Base-by-base conservation (phyloP, 768 basidiomycete species). In the Boletellus ananas region DNA sequence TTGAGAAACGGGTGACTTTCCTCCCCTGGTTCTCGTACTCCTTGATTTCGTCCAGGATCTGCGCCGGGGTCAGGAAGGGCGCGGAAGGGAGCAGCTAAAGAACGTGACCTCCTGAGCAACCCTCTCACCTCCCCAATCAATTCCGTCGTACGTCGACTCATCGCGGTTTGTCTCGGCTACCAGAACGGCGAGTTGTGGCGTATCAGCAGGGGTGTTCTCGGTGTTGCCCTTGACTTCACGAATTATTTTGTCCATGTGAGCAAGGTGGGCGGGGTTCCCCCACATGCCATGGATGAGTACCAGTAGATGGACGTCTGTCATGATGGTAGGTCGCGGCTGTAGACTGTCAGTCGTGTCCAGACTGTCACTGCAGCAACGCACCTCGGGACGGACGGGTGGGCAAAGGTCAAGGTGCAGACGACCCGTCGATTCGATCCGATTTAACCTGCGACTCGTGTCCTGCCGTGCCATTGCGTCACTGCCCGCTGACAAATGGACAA, bases 121-220 rank as follows among this genome's bases (percentile, higher is more conserved):
- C 29, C 91, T 75, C 68, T 91, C 87, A 34, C 82, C 86, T 50
- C 88, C 84, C 80, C 87, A 87, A 61, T 92, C 90, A 20, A 92
- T 79, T 1, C 90, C 89, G 56, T 92, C 90, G 57, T 90, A 91
- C 1, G 87, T 90, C 10, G 76, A 77, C 25, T 81, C 78, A 27
- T 81, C 81, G 16, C 72, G 62, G 62, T 90, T 87, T 3, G 84
- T 79, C 58, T 87, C 71, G 3, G 88, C 78, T 0, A 81, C 62
- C n/a, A 90, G 66, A 23, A 88, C 73, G 33, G 80, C 79, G 6
- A 93, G 73, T 50, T 73, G 61, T n/a, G 71, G 65, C 11, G 70
- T 70, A 18, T 70, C 58, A 14, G 62, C 62, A 2, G 63, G 57
- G 4, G 50, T 46, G 1, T 70, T 34, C 43, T 70, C 59, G 2